A percentile compares a stretch with the other conserved stretches of the same genome.
These are phyloP conservation scores for Stygiomarasmius scandens DNA, from an alignment of 1,284 basidiomycete species.

Conservation along the genomic window DNA sequence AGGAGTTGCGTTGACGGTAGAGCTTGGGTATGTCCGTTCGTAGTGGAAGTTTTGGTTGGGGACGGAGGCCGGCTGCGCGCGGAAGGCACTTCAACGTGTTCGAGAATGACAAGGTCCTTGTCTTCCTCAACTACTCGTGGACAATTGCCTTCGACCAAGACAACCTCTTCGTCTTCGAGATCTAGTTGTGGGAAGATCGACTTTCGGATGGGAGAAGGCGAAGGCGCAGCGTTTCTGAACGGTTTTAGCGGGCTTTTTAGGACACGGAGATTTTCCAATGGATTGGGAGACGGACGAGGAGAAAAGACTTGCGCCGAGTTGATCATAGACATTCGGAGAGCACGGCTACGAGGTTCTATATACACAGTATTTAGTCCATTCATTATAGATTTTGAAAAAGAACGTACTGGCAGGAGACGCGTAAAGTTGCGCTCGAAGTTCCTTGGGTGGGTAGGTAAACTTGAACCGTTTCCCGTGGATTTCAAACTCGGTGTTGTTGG, in stretches of 20 bases:
- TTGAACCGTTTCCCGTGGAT: constrained; percentile 68
- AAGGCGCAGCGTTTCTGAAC: constrained; percentile 31
- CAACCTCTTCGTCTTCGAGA: constrained; percentile 52
- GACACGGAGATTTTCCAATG: constrained; percentile 61
- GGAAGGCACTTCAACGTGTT: constrained; percentile 50
- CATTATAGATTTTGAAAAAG: not conserved
- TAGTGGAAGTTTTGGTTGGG: constrained; percentile 18
- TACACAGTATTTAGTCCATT: constrained; percentile 11
- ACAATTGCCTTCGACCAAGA: constrained; percentile 66
- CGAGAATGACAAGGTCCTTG: constrained; percentile 69
- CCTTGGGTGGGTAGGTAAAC: constrained; percentile 72
- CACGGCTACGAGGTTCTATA: constrained; percentile 41
- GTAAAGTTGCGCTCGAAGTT: constrained; percentile 53
- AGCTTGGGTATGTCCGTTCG: constrained; percentile 1
- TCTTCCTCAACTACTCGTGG: constrained; percentile 72
- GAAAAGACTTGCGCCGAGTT: constrained; percentile 72
- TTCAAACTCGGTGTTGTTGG: constrained; percentile 67
- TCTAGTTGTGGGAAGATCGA: too few species aligned
- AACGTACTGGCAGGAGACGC: constrained; percentile 52
- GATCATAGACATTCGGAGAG: constrained; percentile 73
- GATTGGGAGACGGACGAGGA: constrained; percentile 59
- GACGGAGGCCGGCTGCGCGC: constrained; percentile 7
- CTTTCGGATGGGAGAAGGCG: constrained; percentile 23
- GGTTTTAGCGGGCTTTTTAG: constrained; percentile 61
- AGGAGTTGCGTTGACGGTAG: constrained; percentile 14